These are phyloP conservation scores for Microbotryum intermedium DNA, from an alignment of 1,284 basidiomycete genomes.

Conservation along the genomic window DNA sequence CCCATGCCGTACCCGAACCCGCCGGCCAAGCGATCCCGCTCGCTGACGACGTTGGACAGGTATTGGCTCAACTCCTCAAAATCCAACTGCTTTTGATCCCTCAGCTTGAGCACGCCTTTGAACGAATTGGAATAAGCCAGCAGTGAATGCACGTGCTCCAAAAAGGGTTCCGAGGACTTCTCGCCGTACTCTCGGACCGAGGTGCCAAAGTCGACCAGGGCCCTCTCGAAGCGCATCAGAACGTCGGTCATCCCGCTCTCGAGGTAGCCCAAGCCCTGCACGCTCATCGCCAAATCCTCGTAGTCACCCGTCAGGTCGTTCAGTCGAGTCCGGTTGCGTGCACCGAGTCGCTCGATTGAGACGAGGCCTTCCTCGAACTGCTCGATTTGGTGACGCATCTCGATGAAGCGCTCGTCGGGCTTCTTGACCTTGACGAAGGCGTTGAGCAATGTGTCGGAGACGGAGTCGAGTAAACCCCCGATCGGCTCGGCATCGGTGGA, in stretches of 20 bases:
- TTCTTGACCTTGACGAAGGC: conserved; percentile 84
- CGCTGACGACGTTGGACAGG: conserved; percentile 76
- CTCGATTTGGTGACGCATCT: conserved; percentile 83
- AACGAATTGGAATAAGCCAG: conserved; percentile 82
- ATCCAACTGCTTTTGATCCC: conserved; percentile 97
- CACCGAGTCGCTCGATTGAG: conserved; percentile 64
- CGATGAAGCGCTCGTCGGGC: conserved; percentile 87
- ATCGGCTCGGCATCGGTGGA: conserved; percentile 51
- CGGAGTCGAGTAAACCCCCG: conserved; percentile 76
- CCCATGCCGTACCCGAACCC: conserved; percentile 57
- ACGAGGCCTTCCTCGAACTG: conserved; percentile 86
- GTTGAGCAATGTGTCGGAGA: conserved; percentile 91
- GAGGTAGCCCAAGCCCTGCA: conserved; percentile 92
- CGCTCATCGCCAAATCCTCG: conserved; percentile 86
- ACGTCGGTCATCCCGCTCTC: conserved; percentile 97
- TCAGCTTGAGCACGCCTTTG: conserved; percentile 78
- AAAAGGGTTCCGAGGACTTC: conserved; percentile 74
- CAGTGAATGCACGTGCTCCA: conserved; percentile 79
- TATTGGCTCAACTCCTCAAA: conserved; percentile 97
- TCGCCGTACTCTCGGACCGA: conserved; percentile 11
- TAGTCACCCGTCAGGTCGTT: conserved; percentile 86
- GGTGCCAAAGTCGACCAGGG: conserved; percentile 67
- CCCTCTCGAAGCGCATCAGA: conserved; percentile 89
- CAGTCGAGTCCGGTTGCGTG: conserved; percentile 20
- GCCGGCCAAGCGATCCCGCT: conserved; percentile 83